Conservation (phyloP, 2,329 filamentous ascomycete genomes). For the Beauveria varroae region DNA sequence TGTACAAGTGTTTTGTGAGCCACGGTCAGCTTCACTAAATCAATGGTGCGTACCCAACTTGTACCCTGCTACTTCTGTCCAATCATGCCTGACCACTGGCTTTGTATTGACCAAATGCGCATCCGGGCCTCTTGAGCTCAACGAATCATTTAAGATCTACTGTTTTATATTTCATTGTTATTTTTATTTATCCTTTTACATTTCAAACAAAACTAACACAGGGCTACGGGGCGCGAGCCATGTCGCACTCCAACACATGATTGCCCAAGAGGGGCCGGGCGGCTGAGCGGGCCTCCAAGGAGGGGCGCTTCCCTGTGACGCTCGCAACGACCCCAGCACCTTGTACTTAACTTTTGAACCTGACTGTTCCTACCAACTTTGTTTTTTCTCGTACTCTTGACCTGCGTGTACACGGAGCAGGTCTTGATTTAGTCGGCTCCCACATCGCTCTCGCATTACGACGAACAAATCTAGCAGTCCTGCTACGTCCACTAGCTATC, state of each 20-base stretch:
- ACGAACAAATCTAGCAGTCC: neutral
- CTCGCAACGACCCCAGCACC: neutral
- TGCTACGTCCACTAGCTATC: neutral
- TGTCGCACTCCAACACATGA: neutral
- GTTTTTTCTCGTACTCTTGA: neutral
- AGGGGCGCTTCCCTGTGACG: constrained; percentile 8
- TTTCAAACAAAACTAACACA: no score
- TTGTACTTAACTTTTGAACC: neutral
- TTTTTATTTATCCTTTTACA: no score
- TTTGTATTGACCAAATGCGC: neutral
- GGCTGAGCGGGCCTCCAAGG: constrained; percentile 7
- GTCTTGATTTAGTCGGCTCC: neutral
- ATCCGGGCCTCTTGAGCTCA: no score
- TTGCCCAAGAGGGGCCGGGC: neutral
- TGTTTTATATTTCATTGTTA: no score
- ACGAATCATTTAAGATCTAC: no score
- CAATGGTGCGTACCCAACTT: no score
- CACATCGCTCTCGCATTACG: neutral
- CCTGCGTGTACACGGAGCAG: neutral
- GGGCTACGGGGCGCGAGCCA: no score
- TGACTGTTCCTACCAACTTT: neutral
- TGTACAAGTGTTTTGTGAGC: neutral
- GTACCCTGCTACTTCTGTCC: neutral
- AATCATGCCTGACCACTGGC: no score
- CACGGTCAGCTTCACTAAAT: neutral